phyloP scores from a whole-genome alignment of 176 grass and related monocot genomes.

The Triticum turgidum region DNA sequence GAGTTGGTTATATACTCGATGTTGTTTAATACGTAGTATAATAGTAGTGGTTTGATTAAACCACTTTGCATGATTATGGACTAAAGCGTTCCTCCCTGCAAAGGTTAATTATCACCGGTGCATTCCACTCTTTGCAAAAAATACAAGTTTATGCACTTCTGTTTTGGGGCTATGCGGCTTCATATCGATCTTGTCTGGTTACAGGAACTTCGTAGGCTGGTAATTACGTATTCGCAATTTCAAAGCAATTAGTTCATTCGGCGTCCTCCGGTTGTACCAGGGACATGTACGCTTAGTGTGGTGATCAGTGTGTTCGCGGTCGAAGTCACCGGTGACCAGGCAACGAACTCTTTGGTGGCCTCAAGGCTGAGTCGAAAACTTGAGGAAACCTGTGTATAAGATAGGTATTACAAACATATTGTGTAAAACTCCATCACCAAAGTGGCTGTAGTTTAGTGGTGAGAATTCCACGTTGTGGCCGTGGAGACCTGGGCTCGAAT shows the following conservation, averaged over 20 bases:
- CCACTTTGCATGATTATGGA: not conserved
- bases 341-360: not conserved
- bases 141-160: not conserved
- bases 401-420: not conserved
- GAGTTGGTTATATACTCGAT: too few species aligned
- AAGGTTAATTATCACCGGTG: not conserved
- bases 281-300: not conserved
- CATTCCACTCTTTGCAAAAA: not conserved
- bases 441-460: slow-evolving; percentile 93
- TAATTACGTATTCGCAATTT: not conserved
- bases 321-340: not conserved
- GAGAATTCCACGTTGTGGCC: slow-evolving; percentile 94
- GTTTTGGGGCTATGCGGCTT: not conserved
- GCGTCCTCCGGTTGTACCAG: not conserved
- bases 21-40: too few species aligned
- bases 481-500: slow-evolving; percentile 92
- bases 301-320: not conserved
- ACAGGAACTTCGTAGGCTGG: not conserved
- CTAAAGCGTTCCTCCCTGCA: not conserved
- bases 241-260: not conserved
- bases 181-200: not conserved
- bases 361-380: too few species aligned
- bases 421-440: accelerated
- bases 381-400: too few species aligned
- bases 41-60: not conserved